Conservation (phyloP, 176 grass and related monocot genomes). For the Zea luxurians region DNA sequence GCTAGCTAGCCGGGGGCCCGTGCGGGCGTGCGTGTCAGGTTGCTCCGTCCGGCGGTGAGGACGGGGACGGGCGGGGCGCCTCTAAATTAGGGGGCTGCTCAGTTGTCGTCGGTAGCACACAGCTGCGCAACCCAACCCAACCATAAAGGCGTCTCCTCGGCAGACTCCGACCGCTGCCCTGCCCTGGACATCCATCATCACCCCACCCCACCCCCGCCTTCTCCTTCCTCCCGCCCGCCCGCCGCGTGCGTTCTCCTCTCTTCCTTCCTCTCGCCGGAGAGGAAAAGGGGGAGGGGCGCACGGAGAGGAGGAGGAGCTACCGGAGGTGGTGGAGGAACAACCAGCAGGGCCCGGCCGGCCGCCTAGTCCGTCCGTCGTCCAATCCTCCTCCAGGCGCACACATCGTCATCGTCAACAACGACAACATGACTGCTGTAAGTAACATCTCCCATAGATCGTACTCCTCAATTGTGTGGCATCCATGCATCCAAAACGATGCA, state of each 20-base stretch:
- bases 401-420: not conserved
- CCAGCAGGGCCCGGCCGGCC: not conserved
- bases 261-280: not conserved
- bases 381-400: not conserved
- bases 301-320: not conserved
- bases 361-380: not conserved
- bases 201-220: not conserved
- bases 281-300: not conserved
- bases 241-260: not conserved
- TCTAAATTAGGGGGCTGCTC: conserved; percentile 37
- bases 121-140: not conserved
- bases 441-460: not conserved
- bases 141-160: conserved; percentile 32
- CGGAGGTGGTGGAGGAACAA: not conserved
- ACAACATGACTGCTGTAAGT: not conserved
- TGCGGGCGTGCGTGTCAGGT: not conserved
- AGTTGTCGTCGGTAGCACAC: not conserved
- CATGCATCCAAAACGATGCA: not conserved
- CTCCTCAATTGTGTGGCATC: not conserved
- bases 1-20: not conserved
- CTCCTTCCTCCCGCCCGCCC: not conserved
- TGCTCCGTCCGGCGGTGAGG: not conserved
- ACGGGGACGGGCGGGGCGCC: not conserved
- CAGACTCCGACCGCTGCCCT: conserved; percentile 4
- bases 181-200: not conserved